Base-by-base conservation (phyloP, 768 basidiomycete genomes). In the Royoungia palumana region DNA sequence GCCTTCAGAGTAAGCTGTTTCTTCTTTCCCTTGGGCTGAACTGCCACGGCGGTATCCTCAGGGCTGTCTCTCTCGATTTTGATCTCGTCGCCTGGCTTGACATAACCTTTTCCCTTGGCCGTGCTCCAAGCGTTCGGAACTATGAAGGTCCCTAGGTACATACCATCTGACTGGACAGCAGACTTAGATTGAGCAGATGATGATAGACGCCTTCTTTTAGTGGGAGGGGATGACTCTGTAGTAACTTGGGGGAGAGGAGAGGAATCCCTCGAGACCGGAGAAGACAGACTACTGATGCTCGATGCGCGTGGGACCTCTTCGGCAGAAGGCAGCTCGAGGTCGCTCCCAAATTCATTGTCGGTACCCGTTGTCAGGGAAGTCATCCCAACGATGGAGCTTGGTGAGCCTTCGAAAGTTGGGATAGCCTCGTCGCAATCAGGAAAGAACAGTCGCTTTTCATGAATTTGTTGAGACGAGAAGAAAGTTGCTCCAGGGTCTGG, bases 91-190 rank as follows among this genome's bases (percentile, higher is more conserved):
- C 79, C 78, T 19, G 69, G 51, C 51, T 81, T 81, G 32, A 87
- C 72, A 51, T 89, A 88, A 4, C 84, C 83, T 56, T 75, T 80
- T 2, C 88, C 88, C 41, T 79, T 84, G 13, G 78, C 84, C 35
- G 83, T 89, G 54, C 85, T 87, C 86, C 86, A 90, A 10, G 86
- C 88, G 58, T 87, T 84, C 19, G 77, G 75, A 20, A 89, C 76
- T 10, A 89, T 52, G 42, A 89, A 72, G 41, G 82, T 83, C 11
- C 88, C 88, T 22, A 90, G 56, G 59, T 86, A 89, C 11, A 57
- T 56, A 27, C 65, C 71, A 1, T 74, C 49, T 12, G 37, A 53
- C 25, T 44, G 55, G 40, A 53, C 35, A 43, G 55, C 19, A 52
- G 54, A 20, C 56, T 53, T 38, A 17, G 30, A 40, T 11, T 34